These are phyloP conservation scores for Exophiala sp. DNA, from an alignment of 2,329 filamentous ascomycete genomes.

Conservation along the genomic window DNA sequence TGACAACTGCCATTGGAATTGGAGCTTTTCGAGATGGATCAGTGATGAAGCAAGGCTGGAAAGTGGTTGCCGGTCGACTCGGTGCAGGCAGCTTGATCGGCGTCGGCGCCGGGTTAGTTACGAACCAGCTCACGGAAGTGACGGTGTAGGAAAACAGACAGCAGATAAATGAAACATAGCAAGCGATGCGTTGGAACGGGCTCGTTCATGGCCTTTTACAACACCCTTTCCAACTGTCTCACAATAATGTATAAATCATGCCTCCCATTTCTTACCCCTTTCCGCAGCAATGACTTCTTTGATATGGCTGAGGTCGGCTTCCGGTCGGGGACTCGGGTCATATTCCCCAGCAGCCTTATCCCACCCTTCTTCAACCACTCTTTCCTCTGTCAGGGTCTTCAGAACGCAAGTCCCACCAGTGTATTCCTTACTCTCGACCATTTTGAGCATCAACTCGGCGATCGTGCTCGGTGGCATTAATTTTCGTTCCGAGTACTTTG, in stretches of 20 bases:
- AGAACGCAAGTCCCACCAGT: conserved; percentile 15
- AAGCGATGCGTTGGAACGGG: no score
- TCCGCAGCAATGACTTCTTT: conserved; percentile 2
- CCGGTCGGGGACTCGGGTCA: conserved; percentile 8
- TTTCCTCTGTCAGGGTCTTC: conserved; percentile 43
- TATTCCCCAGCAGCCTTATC: conserved; percentile 1
- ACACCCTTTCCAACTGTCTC: no score
- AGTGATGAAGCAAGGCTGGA: no score
- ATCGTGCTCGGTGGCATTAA: background rate
- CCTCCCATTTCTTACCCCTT: conserved; percentile 4
- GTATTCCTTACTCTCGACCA: background rate
- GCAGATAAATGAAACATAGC: no score
- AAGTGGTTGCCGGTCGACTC: no score
- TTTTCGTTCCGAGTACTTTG: background rate
- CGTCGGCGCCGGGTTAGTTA: no score
- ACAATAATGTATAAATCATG: background rate
- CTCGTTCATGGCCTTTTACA: no score
- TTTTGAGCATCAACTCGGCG: background rate
- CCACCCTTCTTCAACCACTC: conserved; percentile 7
- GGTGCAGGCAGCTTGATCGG: no score
- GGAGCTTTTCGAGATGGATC: no score
- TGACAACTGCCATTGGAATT: no score
- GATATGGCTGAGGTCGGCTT: conserved; percentile 4
- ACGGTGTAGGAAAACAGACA: no score
- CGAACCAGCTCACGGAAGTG: no score